Evolutionary conservation across 164 flowering plant genomes (phyloP).

Genomic region (grape (Vitis vinifera)): DNA sequence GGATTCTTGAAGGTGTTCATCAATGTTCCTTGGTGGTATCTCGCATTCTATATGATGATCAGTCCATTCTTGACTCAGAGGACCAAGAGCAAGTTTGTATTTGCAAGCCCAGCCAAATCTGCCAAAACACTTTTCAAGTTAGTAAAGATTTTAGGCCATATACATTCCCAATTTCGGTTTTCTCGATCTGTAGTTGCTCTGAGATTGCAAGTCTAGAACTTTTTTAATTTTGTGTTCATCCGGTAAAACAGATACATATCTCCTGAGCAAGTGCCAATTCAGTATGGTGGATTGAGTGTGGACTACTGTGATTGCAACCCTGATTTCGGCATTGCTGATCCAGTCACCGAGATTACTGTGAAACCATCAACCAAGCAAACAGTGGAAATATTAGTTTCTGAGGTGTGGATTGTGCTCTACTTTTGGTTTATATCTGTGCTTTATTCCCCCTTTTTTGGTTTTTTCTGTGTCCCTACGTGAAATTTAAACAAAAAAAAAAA

Average conservation of each 20-base stretch:
- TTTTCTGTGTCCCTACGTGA: too few species aligned
- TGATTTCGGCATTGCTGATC: conserved; percentile 54
- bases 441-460: neutral
- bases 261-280: conserved; percentile 67
- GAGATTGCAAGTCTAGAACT: too few species aligned
- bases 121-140: conserved; percentile 57
- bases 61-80: conserved; percentile 57
- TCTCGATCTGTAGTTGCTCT: too few species aligned
- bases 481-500: too few species aligned
- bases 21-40: conserved; percentile 64
- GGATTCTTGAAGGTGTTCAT: conserved; percentile 40
- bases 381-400: conserved; percentile 56
- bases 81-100: conserved; percentile 59
- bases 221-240: neutral
- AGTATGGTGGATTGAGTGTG: conserved; percentile 67
- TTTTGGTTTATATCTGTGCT: neutral
- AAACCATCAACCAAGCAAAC: conserved; percentile 65
- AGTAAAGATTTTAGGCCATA: conserved; percentile 7
- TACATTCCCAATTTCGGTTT: neutral
- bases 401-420: conserved; percentile 30
- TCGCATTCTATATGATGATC: conserved; percentile 51
- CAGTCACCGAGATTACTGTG: conserved; percentile 43
- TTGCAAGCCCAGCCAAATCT: conserved; percentile 41
- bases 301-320: conserved; percentile 67
- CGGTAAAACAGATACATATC: conserved; percentile 47